These are phyloP conservation scores for Scleroderma citrinum DNA, from an alignment of 768 basidiomycete genomes.

Conservation along the genomic window DNA sequence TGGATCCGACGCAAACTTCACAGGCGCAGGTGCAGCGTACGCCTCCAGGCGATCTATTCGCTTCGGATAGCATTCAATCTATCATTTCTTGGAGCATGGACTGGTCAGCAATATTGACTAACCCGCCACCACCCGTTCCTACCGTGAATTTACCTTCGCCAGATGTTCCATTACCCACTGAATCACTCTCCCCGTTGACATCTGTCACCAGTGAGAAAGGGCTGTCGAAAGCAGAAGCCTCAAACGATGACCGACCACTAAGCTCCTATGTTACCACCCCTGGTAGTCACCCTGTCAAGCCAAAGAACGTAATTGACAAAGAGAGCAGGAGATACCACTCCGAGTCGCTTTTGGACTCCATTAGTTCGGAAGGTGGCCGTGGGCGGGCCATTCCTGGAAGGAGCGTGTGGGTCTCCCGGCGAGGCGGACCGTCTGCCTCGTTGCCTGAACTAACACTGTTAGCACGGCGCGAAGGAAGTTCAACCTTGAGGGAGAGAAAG, in stretches of 20 bases:
- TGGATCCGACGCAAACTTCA: background rate
- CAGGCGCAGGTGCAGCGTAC: background rate
- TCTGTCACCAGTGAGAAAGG: background rate
- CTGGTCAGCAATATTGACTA: background rate
- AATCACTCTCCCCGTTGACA: background rate
- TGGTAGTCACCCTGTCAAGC: background rate
- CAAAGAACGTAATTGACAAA: background rate
- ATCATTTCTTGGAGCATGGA: background rate
- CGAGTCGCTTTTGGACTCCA: background rate
- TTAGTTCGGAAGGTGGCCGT: too few species aligned
- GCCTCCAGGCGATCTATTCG: too few species aligned
- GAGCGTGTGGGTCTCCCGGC: background rate
- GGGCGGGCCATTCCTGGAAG: background rate
- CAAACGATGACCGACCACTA: background rate
- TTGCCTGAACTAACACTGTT: slow-evolving; percentile 11
- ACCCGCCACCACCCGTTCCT: background rate
- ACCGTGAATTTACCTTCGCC: background rate
- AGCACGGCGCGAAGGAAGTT: slow-evolving; percentile 11
- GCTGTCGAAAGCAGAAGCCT: background rate
- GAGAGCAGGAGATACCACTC: background rate
- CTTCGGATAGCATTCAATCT: background rate
- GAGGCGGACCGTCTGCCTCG: slow-evolving; percentile 18
- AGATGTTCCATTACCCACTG: background rate
- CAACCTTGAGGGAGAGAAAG: background rate
- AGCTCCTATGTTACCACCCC: background rate